Conservation (phyloP, 2,329 filamentous ascomycete genomes). For the Trichoderma arundinaceum region DNA sequence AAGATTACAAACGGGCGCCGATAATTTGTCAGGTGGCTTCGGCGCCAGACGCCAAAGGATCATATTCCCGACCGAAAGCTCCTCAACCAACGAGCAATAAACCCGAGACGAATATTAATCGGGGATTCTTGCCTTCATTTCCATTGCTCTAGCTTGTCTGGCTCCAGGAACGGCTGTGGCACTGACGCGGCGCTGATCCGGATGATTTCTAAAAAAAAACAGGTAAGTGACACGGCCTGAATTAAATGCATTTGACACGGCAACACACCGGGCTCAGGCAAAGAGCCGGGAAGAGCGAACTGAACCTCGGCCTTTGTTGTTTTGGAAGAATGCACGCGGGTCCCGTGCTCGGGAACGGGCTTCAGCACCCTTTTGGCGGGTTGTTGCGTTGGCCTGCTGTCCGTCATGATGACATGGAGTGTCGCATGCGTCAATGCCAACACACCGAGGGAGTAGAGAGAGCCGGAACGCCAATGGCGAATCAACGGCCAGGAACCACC, state of each 20-base stretch:
- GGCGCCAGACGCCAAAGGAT: neutral
- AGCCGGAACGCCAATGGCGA: neutral
- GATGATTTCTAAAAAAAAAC: slow-evolving; percentile 36
- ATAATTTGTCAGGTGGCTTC: neutral
- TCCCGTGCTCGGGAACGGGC: slow-evolving; percentile 36
- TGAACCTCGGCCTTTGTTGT: slow-evolving; percentile 39
- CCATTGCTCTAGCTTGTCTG: slow-evolving; percentile 37
- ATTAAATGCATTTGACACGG: neutral
- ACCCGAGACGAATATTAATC: neutral
- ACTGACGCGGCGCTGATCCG: slow-evolving; percentile 40
- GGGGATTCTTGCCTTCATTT: neutral
- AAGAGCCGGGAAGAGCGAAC: slow-evolving; percentile 40
- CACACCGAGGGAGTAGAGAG: neutral
- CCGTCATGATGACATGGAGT: slow-evolving; percentile 6
- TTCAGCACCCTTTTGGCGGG: slow-evolving; percentile 38
- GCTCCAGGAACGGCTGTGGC: slow-evolving; percentile 47
- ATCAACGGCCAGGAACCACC: neutral
- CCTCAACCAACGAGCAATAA: neutral
- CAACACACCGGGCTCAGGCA: slow-evolving; percentile 39
- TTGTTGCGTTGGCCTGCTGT: slow-evolving; percentile 24
- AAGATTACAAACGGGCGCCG: neutral
- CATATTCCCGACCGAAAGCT: neutral
- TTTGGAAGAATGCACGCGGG: slow-evolving; percentile 38
- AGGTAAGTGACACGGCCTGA: slow-evolving; percentile 6
- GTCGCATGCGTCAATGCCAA: neutral